Conservation (phyloP, 2,329 filamentous ascomycete species). For the Neonectria magnoliae region DNA sequence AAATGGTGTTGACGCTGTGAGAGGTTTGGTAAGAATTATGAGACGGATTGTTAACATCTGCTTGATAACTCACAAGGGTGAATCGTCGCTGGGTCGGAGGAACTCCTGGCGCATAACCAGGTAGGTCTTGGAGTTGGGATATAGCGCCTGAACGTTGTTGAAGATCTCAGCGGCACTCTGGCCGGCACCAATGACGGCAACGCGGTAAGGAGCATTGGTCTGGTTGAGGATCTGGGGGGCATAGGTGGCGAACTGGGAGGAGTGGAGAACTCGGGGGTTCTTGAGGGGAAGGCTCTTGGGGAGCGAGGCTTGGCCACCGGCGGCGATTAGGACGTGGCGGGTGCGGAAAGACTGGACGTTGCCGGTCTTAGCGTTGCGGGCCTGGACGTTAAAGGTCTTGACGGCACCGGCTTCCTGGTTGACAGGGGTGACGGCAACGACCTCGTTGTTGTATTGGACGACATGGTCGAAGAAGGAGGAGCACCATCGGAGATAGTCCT, state of each 20-base stretch:
- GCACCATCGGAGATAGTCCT: conserved; percentile 96
- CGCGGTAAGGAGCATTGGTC: conserved; percentile 68
- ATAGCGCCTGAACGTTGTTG: conserved; percentile 83
- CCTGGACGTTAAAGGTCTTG: conserved; percentile 74
- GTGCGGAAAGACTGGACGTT: conserved; percentile 62
- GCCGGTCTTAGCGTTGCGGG: conserved; percentile 69
- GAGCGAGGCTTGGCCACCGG: conserved; percentile 72
- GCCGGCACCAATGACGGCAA: conserved; percentile 88
- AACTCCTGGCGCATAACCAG: conserved; percentile 86
- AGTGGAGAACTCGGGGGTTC: conserved; percentile 83
- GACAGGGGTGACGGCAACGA: conserved; percentile 74
- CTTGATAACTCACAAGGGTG: conserved; percentile 78
- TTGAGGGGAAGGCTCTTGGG: conserved; percentile 75
- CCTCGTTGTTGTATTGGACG: conserved; percentile 82
- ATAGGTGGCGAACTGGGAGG: conserved; percentile 81
- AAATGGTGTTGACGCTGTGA: conserved; percentile 89
- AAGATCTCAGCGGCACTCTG: conserved; percentile 97
- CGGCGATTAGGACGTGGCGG: conserved; percentile 71
- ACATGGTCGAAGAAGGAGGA: conserved; percentile 78
- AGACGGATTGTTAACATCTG: neutral
- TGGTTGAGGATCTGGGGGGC: conserved; percentile 69
- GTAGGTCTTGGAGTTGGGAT: conserved; percentile 81
- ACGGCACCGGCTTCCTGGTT: conserved; percentile 61
- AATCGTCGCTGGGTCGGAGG: conserved; percentile 91
- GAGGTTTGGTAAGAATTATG: conserved; percentile 39